Evolutionary conservation across 495 filamentous ascomycete genomes (phyloP).

Genomic region (Penicillium alfredii): DNA sequence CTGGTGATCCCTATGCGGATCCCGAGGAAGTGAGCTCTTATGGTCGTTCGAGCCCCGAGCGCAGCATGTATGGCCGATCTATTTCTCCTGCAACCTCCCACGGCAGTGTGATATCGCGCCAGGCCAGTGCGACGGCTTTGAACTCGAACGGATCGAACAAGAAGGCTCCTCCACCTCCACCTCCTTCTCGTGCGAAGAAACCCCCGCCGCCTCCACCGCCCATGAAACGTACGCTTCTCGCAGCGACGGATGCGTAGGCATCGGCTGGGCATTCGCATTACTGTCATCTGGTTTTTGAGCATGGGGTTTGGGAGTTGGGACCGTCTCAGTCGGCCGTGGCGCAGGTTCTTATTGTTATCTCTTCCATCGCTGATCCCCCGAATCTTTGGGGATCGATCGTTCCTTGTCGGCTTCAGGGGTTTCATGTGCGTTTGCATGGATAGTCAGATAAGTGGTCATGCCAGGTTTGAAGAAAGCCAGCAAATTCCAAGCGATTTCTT

Average conservation of each 20-base stretch:
- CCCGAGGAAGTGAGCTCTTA: conserved; percentile 54
- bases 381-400: no score
- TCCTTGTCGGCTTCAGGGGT: no score
- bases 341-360: no score
- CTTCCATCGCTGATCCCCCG: no score
- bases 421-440: no score
- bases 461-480: no score
- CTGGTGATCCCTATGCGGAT: conserved; percentile 58
- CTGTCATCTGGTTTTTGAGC: conserved; percentile 5
- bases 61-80: conserved; percentile 46
- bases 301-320: conserved; percentile 13
- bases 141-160: conserved; percentile 43
- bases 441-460: no score
- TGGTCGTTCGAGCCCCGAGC: conserved; percentile 54
- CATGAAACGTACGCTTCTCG: conserved; percentile 40
- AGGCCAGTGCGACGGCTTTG: conserved; percentile 45
- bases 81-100: conserved; percentile 59
- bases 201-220: conserved; percentile 57
- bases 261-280: background rate
- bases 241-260: conserved; percentile 25
- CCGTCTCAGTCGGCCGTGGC: background rate
- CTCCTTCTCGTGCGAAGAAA: conserved; percentile 74
- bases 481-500: no score
- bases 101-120: conserved; percentile 53
- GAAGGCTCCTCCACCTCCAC: conserved; percentile 75